A percentile compares a stretch with the other conserved stretches of the same genome.
Conservation (phyloP, 352 stramenopile species). For the Globisporangium nodosum region DNA sequence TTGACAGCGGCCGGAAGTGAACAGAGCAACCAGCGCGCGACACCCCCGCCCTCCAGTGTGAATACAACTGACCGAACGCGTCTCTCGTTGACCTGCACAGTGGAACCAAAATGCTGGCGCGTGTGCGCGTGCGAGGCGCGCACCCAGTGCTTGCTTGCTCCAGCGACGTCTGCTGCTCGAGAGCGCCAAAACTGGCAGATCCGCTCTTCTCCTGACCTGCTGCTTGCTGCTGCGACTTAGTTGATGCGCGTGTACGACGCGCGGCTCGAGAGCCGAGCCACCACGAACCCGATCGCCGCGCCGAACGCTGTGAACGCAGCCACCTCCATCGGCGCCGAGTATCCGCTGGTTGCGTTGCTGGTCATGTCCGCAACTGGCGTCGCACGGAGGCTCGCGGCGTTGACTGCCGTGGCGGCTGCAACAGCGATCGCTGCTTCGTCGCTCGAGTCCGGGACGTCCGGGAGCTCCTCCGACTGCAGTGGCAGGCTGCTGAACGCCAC, state of each 20-base stretch:
- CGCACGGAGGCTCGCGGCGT: constrained; percentile 4
- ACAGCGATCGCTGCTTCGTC: constrained; percentile 5
- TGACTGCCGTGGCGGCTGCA: background rate
- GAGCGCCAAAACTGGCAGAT: too few relatives aligned
- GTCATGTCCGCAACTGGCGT: background rate
- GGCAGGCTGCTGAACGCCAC: constrained; percentile 46
- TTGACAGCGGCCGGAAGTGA: background rate
- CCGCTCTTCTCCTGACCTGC: too few relatives aligned
- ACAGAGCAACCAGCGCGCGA: background rate
- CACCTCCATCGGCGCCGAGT: constrained; percentile 8
- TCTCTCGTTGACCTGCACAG: too few relatives aligned
- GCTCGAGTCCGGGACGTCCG: constrained; percentile 17
- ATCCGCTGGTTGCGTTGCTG: background rate
- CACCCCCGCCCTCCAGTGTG: too few relatives aligned
- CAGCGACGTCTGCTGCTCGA: too few relatives aligned
- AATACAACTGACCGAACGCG: too few relatives aligned
- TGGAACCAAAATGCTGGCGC: too few relatives aligned
- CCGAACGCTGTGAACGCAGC: constrained; percentile 13
- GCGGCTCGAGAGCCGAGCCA: constrained; percentile 11
- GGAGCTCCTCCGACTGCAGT: constrained; percentile 40
- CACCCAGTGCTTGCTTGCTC: too few relatives aligned
- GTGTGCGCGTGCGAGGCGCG: too few relatives aligned
- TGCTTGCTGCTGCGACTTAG: background rate
- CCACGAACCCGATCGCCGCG: constrained; percentile 7
- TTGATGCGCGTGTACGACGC: constrained; percentile 14